Evolutionary conservation across 805 yeast genomes (phyloP).

Genomic region (Priceomyces fermenticarens): DNA sequence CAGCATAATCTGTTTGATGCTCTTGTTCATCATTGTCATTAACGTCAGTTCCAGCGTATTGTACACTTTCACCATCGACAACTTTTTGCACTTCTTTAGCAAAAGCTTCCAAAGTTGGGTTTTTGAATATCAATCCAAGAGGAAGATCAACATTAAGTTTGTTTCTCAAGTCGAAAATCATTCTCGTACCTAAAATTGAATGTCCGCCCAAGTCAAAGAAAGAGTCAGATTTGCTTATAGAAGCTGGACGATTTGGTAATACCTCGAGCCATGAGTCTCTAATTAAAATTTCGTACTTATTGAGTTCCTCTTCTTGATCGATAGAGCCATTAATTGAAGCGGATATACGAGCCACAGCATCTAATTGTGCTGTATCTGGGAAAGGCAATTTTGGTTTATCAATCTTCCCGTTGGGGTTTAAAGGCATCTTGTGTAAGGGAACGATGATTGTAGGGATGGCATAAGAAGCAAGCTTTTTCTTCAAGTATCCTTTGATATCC

Average conservation of each 20-base stretch:
- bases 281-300: conserved; percentile 62
- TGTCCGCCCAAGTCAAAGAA: conserved; percentile 98
- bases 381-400: conserved; percentile 96
- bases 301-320: conserved; percentile 40
- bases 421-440: conserved; percentile 80
- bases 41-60: conserved; percentile 30
- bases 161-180: conserved; percentile 90
- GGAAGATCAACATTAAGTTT: conserved; percentile 78
- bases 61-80: conserved; percentile 48
- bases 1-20: conserved; percentile 46
- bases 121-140: conserved; percentile 82
- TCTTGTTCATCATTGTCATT: conserved; percentile 17
- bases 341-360: conserved; percentile 60
- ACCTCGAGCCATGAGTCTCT: conserved; percentile 83
- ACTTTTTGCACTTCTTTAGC: conserved; percentile 67
- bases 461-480: conserved; percentile 85
- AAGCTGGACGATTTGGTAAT: conserved; percentile 80
- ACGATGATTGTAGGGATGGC: conserved; percentile 92
- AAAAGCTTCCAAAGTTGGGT: conserved; percentile 80
- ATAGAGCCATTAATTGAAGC: conserved; percentile 33
- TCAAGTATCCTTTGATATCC: conserved; percentile 72
- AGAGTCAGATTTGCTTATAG: conserved; percentile 74
- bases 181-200: conserved; percentile 92
- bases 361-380: conserved; percentile 86
- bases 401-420: conserved; percentile 97